Percentiles rank a stretch among this genome's conserved stretches.
Conservation (phyloP, 1,284 basidiomycete species). For the Microbotryum silenes-acaulis region DNA sequence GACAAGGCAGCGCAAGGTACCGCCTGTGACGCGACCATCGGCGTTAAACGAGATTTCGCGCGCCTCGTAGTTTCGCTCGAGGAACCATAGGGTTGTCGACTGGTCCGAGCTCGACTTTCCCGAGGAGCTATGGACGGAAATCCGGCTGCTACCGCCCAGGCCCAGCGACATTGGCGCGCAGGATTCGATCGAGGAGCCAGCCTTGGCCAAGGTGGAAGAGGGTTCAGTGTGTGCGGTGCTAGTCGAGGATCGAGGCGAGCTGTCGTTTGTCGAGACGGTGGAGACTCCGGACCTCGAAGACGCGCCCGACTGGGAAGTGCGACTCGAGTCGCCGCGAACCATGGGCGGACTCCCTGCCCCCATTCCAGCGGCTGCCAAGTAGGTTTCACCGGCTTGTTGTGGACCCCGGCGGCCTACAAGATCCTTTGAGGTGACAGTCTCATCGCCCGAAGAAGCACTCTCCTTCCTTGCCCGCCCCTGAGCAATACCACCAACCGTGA, state of each 20-base stretch:
- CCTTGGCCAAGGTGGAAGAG: background rate
- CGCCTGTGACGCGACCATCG: constrained; percentile 83
- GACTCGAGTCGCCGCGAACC: constrained; percentile 21
- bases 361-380: no score
- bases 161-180: background rate
- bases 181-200: background rate
- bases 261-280: constrained; percentile 12
- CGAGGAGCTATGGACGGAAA: background rate
- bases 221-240: constrained; percentile 17
- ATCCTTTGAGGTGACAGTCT: no score
- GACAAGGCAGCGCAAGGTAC: constrained; percentile 76
- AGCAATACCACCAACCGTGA: background rate
- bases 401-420: no score
- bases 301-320: constrained; percentile 19
- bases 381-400: no score
- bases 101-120: background rate
- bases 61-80: constrained; percentile 59
- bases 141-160: background rate
- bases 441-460: no score
- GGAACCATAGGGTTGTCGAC: constrained; percentile 36
- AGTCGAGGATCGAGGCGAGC: constrained; percentile 9
- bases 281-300: constrained; percentile 11
- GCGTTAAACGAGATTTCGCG: constrained; percentile 83
- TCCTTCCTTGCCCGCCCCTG: no score
- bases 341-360: constrained; percentile 7